Conservation (phyloP, 106 monocot species). For the Agapanthus africanus region DNA sequence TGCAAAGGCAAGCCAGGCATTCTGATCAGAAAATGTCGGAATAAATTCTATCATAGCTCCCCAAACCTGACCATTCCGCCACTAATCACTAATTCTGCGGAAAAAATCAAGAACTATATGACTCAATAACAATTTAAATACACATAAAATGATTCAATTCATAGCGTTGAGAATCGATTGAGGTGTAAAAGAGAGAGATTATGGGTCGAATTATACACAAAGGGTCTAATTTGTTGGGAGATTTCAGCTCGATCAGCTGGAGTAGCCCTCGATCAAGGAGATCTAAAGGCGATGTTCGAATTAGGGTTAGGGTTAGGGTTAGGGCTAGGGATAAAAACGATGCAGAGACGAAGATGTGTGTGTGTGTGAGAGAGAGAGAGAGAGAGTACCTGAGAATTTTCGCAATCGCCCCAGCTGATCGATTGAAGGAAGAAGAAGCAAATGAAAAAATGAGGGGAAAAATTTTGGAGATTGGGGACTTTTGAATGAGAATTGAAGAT, state of each 20-base stretch:
- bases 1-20: slow-evolving; percentile 24
- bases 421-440: not conserved
- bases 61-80: not conserved
- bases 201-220: too few species aligned
- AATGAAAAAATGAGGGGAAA: not conserved
- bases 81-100: not conserved
- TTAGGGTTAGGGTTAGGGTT: not conserved
- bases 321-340: too few species aligned
- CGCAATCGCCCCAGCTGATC: not conserved
- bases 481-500: too few species aligned
- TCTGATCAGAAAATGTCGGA: not conserved
- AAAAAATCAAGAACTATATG: not conserved
- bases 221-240: too few species aligned
- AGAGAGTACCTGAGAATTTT: not conserved
- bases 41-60: slow-evolving; percentile 2
- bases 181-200: not conserved
- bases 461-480: too few species aligned
- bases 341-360: not conserved
- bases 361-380: not conserved
- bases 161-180: not conserved
- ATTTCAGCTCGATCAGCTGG: too few species aligned
- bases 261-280: too few species aligned
- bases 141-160: not conserved
- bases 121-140: not conserved
- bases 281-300: not conserved